Evolutionary conservation across 2,329 filamentous ascomycete species (phyloP), one percentile per base, ranked within the genome.

Genomic region (Zopfia rhizophila): DNA sequence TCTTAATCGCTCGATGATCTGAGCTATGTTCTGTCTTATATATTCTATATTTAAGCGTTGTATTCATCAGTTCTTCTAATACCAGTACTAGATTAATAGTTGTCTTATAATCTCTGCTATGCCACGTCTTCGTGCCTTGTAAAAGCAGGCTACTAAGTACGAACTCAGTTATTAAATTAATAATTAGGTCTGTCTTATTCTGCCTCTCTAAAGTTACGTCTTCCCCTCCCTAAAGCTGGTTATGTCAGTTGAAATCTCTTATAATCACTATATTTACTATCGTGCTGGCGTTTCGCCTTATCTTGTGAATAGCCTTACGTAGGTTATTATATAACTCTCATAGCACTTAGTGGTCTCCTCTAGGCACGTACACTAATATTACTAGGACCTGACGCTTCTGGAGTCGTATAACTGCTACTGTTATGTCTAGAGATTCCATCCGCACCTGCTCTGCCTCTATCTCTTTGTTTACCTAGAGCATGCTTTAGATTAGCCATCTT

Each of bases 121-220:
- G 12, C 13, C 17, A 46, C 12, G 48, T 47, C 4, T 25, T 47
- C 11, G 17, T 35, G 32, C 45, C 44, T 37, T n/a, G 19, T 3
- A 39, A 43, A 21, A 55, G 44, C n/a, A 55, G 44, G 27, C 48
- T 51, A 32, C 42, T 31, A 13, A 55, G 41, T 19, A 48, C 27
- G 21, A 43, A 45, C 35, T 55, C 48, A 31, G 32, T 39, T 41
- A 55, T 55, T 13, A 55, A 38, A 19, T 55, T 25, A 36, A 55
- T 52, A 30, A 55, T 55, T 32, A 38, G 44, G 17, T 51, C 45
- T 17, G 36, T 45, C 22, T 51, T 37, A 18, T 44, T 38, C 19
- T 51, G 45, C 31, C 45, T 55, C 19, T 23, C 10, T 25, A 25
- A 25, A 23, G 29, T 42, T 27, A 16, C 38, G 19, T 51, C 29